Evolutionary conservation across 1,139 yeast species (phyloP).

Genomic region (Candida labiduridarum): DNA sequence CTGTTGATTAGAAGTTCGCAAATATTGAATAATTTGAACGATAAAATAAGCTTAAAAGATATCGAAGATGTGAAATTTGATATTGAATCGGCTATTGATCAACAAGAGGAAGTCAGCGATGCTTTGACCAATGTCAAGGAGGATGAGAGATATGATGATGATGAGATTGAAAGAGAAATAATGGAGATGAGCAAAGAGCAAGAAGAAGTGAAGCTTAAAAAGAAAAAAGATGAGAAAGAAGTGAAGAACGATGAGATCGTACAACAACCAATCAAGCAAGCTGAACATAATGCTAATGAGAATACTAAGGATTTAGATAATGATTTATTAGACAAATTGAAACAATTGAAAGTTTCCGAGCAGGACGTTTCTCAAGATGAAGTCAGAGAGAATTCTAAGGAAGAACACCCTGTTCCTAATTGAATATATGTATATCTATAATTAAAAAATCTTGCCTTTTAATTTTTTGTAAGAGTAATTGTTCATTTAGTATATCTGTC

Average conservation of each 20-base stretch:
- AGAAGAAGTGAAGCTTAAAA: background rate
- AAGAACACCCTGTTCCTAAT: too few relatives aligned
- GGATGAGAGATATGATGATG: conserved; percentile 19
- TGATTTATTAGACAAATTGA: conserved; percentile 12
- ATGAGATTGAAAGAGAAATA: conserved; percentile 39
- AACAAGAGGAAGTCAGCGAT: conserved; percentile 36
- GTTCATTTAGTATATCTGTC: too few relatives aligned
- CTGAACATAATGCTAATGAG: background rate
- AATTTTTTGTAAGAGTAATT: too few relatives aligned
- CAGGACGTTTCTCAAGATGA: too few relatives aligned
- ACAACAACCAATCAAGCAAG: conserved; percentile 4
- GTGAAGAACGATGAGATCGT: conserved; percentile 12
- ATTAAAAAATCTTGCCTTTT: too few relatives aligned
- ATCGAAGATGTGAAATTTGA: conserved; percentile 40
- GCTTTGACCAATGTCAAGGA: conserved; percentile 27
- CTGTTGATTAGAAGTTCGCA: conserved; percentile 38
- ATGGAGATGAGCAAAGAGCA: conserved; percentile 15
- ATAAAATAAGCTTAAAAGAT: conserved; percentile 29
- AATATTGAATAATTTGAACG: conserved; percentile 37
- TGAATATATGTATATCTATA: too few relatives aligned
- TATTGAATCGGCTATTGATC: conserved; percentile 41
- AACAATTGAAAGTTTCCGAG: conserved; percentile 13
- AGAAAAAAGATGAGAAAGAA: background rate
- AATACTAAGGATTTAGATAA: conserved; percentile 2
- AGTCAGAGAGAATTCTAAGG: too few relatives aligned